phyloP scores from a whole-genome alignment of 768 basidiomycete genomes.

The Boletus pseudopeckii region DNA sequence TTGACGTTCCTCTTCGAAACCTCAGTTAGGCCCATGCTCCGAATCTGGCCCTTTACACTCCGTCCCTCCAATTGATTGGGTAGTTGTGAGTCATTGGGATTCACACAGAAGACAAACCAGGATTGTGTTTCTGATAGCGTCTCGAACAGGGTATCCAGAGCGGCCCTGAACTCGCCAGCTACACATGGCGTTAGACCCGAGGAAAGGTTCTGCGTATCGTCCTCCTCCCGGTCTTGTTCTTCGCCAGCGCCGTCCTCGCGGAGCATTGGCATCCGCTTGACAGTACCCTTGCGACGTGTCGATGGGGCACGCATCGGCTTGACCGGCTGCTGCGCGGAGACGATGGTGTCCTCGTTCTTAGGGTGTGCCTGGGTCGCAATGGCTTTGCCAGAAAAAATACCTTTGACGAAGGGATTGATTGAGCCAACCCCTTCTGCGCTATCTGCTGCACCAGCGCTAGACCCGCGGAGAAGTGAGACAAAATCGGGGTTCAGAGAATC shows the following conservation, averaged over 20 bases:
- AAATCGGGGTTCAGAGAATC: no score
- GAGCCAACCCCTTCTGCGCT: constrained; percentile 71
- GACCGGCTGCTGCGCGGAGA: constrained; percentile 87
- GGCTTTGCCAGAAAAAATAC: constrained; percentile 80
- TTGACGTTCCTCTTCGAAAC: constrained; percentile 64
- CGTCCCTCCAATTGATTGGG: constrained; percentile 93
- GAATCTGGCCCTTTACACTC: constrained; percentile 88
- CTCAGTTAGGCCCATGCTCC: constrained; percentile 75
- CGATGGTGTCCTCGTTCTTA: constrained; percentile 90
- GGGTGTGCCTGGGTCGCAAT: constrained; percentile 93
- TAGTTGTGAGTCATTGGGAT: constrained; percentile 92
- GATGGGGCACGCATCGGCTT: constrained; percentile 94
- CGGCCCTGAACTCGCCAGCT: constrained; percentile 83
- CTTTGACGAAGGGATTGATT: constrained; percentile 87
- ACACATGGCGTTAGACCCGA: constrained; percentile 58
- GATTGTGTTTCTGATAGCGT: constrained; percentile 86
- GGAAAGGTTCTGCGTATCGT: constrained; percentile 33
- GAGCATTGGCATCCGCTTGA: constrained; percentile 49
- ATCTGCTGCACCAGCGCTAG: constrained; percentile 24
- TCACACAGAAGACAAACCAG: constrained; percentile 92
- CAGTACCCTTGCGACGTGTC: constrained; percentile 72
- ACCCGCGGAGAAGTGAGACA: no score
- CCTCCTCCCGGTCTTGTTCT: constrained; percentile 40
- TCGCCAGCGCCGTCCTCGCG: constrained; percentile 23
- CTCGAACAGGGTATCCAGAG: constrained; percentile 81